phyloP scores from a whole-genome alignment of 192 early-diverging fungal species.

The Gaertneriomyces sp. region DNA sequence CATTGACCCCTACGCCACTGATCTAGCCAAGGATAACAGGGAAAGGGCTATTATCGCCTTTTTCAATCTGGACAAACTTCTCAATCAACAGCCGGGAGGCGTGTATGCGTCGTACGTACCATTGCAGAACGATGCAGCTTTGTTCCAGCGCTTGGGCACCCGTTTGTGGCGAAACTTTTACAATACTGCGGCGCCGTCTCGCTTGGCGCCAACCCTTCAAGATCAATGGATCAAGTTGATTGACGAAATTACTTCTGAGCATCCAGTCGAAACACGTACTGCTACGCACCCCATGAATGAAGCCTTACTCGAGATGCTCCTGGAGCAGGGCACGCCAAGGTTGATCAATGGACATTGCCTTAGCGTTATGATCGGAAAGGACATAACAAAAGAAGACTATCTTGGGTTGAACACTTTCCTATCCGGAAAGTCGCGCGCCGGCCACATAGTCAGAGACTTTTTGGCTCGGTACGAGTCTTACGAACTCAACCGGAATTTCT shows the following conservation, averaged over 20 bases:
- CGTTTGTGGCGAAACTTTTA: no score
- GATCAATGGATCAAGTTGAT: background rate
- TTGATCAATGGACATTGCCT: constrained; percentile 2
- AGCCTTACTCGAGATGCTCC: background rate
- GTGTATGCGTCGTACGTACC: constrained; percentile 10
- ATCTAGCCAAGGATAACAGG: no score
- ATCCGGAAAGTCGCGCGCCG: background rate
- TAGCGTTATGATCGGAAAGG: constrained; percentile 15
- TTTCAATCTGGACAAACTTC: constrained; percentile 6
- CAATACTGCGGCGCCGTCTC: no score
- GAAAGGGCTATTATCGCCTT: no score
- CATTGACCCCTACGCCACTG: no score
- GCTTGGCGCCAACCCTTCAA: no score
- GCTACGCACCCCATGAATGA: constrained; percentile 2
- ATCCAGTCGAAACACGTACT: constrained; percentile 6
- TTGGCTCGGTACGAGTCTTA: background rate
- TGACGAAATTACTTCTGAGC: background rate
- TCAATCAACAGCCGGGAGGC: constrained; percentile 13
- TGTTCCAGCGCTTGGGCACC: no score
- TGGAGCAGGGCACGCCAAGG: constrained; percentile 6
- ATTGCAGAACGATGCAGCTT: background rate
- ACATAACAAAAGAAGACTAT: constrained; percentile 16
- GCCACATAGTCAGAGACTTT: constrained; percentile 10
- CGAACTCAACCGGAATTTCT: background rate
- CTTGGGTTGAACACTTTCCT: background rate